Evolutionary conservation across 1,139 yeast species (phyloP).

Genomic region (Saccharomyces hybrid): DNA sequence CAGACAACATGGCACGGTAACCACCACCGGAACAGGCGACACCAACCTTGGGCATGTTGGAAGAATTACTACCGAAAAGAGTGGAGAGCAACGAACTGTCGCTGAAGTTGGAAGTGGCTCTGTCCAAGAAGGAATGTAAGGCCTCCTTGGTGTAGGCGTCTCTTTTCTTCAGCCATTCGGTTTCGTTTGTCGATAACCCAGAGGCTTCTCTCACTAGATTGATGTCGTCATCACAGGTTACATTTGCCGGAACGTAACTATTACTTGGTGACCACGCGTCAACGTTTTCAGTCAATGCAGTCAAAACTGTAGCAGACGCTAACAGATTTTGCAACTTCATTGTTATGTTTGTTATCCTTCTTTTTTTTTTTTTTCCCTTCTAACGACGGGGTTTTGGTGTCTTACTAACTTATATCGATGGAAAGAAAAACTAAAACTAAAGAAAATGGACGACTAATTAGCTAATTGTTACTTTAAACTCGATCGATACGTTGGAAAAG

Average conservation of each 20-base stretch:
- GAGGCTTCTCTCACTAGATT: no score
- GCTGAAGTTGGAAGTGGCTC: no score
- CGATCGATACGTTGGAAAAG: background rate
- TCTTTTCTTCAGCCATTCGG: no score
- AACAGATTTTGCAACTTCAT: background rate
- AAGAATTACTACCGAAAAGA: no score
- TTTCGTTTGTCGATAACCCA: no score
- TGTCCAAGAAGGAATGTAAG: no score
- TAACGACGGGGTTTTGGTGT: background rate
- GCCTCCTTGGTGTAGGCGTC: no score
- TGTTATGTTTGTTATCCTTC: background rate
- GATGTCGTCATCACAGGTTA: constrained; percentile 12
- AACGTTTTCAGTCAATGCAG: background rate
- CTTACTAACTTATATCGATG: background rate
- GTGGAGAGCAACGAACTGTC: no score
- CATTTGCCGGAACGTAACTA: constrained; percentile 57
- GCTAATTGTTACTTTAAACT: background rate
- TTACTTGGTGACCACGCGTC: constrained; percentile 53
- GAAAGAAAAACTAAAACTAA: background rate
- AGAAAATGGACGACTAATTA: background rate
- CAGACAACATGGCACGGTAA: no score
- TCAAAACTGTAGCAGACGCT: no score
- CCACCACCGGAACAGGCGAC: no score
- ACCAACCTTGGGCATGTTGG: no score
- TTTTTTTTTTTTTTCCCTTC: background rate